Base-by-base conservation (phyloP, 2,329 filamentous ascomycete genomes). In the Cercospora sp. region DNA sequence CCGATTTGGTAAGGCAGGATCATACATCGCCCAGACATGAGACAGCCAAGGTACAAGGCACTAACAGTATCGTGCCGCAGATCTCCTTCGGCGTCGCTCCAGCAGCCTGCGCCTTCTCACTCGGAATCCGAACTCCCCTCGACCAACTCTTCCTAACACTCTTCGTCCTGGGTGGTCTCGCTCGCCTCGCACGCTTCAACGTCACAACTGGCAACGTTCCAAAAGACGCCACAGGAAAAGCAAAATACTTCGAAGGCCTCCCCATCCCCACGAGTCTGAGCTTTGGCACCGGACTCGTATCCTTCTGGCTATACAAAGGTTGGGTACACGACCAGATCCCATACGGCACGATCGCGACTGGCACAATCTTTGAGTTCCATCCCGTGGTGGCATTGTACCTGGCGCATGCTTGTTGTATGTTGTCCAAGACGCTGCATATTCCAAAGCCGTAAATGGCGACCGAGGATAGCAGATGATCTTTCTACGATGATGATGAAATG, bases 11-110 rank as follows among this genome's bases (percentile, higher is more conserved):
- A 76, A 23, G n/a, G 63, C 33, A 58, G 10, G 31, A 20, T 18
- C 16, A 7, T 28, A 7, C 39, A 23, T 5, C 10, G 16, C 28
- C 26, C 45, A 39, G 63, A 12, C 6, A 9, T 5, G n/a, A 13
- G 30, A 60, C 30, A 26, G 23, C 23, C 23, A 26, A 26, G 23
- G 23, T 26, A 26, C 23, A 39, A 13, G 16, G 26, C 7, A n/a
- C 36, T 42, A 8, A 42, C 28, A 39, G 9, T 1, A 18, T 4
- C n/a, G 18, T 30, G 28, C 13, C 8, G 12, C 63, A 97, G 94
- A 92, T 99, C 76, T 97, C 95, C 16, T 99, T 99, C 78, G 95
- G 95, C 73, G 90, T 97, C 62, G 89, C 94, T 57, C 94, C 95
- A 31, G 94, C 95, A 57, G 89, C 89, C 60, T 90, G 91, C 51